Base-by-base conservation (phyloP, 148 eudicot species). In the Rhododendron griersonianum region DNA sequence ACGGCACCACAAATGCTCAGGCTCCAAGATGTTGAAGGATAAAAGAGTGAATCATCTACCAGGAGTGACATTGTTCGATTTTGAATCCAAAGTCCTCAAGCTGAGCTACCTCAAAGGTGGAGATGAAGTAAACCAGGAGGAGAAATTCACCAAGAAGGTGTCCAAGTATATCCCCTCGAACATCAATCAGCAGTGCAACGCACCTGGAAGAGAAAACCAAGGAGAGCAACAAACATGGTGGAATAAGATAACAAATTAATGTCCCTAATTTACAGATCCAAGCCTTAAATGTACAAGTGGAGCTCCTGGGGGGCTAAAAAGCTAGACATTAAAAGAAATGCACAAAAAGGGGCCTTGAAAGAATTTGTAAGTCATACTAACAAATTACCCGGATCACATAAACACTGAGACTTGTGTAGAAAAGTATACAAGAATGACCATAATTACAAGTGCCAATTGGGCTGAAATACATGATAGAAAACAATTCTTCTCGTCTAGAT, bases 391-490 rank as follows among this genome's bases (percentile, higher is more conserved):
- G 33, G 86, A 90, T 85, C 90, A 87, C 83, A 81, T 51, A 23
- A 86, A 85, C 87, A 90, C 88, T 51, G 35, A 84, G n/a, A 85
- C 84, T 57, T 89, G 90, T 88, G 86, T 89, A 81, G 4, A 91
- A 3, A 89, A 88, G 88, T 88, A 87, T 85, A 86, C 89, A 59
- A 90, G 90, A 90, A 91, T 88, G 90, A 89, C 87, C 88, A 59
- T 91, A 91, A 91, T 90, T 92, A 91, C 93, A 90, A 77, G 90
- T 85, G 91, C 89, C 89, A 88, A 71, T 87, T 85, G 61, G 88
- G 86, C 84, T 78, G 89, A 87, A 83, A 85, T 81, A 87, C 11
- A 16, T 35, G 73, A 19, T 11, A 41, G n/a, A 65, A 82, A 61
- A 78, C 84, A 85, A 71, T 55, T 77, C 77, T 82, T 77, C 77